These are phyloP conservation scores for Podospora appendiculata DNA, from an alignment of 495 filamentous ascomycete genomes.

Conservation along the genomic window DNA sequence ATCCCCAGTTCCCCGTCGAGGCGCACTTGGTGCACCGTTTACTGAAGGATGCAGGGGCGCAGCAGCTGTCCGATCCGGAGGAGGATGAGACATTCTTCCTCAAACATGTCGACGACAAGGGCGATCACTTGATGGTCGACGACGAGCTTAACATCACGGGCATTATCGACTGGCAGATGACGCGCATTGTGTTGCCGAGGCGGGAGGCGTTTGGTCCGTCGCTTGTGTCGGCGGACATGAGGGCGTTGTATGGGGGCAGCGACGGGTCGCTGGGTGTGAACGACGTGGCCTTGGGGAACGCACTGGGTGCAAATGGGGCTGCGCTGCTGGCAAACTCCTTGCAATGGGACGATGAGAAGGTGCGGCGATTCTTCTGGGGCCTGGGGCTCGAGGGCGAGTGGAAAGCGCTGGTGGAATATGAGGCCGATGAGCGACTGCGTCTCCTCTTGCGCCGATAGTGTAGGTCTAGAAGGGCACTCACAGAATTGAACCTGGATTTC, in stretches of 20 bases:
- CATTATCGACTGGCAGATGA: constrained; percentile 7
- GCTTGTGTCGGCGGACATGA: background rate
- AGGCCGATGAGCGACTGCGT: background rate
- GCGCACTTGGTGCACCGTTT: constrained; percentile 1
- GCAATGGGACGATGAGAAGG: background rate
- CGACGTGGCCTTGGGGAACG: too few relatives aligned
- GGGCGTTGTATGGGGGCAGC: background rate
- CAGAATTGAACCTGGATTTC: too few relatives aligned
- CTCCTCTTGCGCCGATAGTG: too few relatives aligned
- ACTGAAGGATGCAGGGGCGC: background rate
- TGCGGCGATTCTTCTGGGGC: background rate
- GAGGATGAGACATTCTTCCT: background rate
- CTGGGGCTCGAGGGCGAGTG: background rate
- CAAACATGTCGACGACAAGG: background rate
- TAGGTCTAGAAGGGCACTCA: too few relatives aligned
- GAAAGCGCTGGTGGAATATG: background rate
- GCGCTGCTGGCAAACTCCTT: background rate
- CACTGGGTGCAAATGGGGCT: background rate
- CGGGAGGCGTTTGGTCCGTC: constrained; percentile 2
- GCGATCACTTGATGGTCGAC: constrained; percentile 2
- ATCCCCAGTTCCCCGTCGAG: background rate
- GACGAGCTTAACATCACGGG: constrained; percentile 1
- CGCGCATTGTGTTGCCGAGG: constrained; percentile 1
- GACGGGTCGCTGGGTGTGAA: background rate
- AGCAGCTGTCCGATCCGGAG: background rate